Percentiles rank a stretch among this genome's conserved stretches.
Conservation (phyloP, 2,329 filamentous ascomycete genomes). For the Colletotrichum costaricense region DNA sequence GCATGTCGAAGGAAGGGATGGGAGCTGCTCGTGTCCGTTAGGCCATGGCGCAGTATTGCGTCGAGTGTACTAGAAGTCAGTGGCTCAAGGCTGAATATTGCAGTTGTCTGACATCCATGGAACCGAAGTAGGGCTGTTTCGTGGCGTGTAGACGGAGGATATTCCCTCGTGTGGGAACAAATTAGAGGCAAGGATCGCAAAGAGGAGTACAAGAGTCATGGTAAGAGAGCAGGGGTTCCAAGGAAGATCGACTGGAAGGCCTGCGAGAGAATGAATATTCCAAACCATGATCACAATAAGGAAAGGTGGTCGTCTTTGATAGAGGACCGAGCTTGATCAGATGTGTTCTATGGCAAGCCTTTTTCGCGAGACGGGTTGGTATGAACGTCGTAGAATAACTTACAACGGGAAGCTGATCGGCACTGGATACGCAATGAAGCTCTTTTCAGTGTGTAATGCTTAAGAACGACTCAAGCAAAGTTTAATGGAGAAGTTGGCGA, state of each 20-base stretch:
- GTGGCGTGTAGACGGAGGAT: slow-evolving; percentile 24
- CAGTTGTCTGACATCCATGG: not conserved
- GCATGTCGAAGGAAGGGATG: slow-evolving; percentile 1
- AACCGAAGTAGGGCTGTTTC: not conserved
- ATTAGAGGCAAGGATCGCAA: slow-evolving; percentile 15
- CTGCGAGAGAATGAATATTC: not conserved
- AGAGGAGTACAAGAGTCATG: slow-evolving; percentile 1
- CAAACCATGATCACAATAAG: not conserved
- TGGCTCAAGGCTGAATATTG: not conserved
- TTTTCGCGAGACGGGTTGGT: not conserved
- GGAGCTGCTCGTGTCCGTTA: not conserved
- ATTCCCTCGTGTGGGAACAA: slow-evolving; percentile 27
- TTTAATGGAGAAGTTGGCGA: not conserved
- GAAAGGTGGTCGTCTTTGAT: not conserved
- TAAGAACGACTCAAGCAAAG: not conserved
- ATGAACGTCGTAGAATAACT: not conserved
- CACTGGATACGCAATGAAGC: too few species aligned
- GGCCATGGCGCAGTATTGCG: not conserved
- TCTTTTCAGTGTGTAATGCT: not conserved
- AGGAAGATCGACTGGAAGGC: slow-evolving; percentile 1
- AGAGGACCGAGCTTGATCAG: not conserved
- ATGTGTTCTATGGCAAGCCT: not conserved
- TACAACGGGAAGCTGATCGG: not conserved
- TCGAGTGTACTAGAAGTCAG: not conserved
- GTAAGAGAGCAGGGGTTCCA: slow-evolving; percentile 5